phyloP scores from a whole-genome alignment of 306 rosid species.

The Rubus idaeus region DNA sequence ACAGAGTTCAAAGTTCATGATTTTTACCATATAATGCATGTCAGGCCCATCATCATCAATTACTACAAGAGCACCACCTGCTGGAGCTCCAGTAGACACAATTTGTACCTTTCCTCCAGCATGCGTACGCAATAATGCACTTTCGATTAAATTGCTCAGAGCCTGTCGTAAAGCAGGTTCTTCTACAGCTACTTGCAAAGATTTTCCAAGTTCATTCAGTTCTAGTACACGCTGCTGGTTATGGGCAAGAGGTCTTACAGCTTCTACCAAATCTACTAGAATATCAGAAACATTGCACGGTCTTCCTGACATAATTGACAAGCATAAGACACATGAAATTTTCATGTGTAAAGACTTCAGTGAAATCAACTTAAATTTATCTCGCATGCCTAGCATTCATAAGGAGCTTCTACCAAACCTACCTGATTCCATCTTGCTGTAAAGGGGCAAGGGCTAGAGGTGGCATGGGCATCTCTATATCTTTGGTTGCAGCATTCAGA shows the following conservation, averaged over 20 bases:
- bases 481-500: conserved; percentile 48
- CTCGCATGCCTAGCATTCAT: background rate
- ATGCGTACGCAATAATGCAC: conserved; percentile 78
- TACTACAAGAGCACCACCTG: conserved; percentile 83
- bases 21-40: conserved; percentile 92
- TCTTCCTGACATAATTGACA: conserved; percentile 84
- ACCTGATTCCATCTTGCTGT: conserved; percentile 74
- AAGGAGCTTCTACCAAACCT: conserved; percentile 20
- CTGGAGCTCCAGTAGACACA: conserved; percentile 77
- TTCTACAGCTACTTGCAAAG: conserved; percentile 74
- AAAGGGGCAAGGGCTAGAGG: conserved; percentile 86
- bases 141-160: conserved; percentile 86
- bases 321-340: conserved; percentile 41
- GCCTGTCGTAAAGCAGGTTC: conserved; percentile 96
- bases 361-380: background rate
- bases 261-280: conserved; percentile 77
- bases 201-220: conserved; percentile 55
- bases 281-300: conserved; percentile 85
- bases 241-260: conserved; percentile 73
- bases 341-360: background rate
- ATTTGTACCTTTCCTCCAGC: conserved; percentile 89
- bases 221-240: conserved; percentile 60
- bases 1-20: conserved; percentile 19
- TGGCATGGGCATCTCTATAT: conserved; percentile 88
- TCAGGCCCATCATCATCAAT: conserved; percentile 97